A percentile compares a stretch with the other conserved stretches of the same genome.
These are phyloP conservation scores for Albophoma yamanashiensis DNA, from an alignment of 2,329 filamentous ascomycete genomes.

Conservation along the genomic window DNA sequence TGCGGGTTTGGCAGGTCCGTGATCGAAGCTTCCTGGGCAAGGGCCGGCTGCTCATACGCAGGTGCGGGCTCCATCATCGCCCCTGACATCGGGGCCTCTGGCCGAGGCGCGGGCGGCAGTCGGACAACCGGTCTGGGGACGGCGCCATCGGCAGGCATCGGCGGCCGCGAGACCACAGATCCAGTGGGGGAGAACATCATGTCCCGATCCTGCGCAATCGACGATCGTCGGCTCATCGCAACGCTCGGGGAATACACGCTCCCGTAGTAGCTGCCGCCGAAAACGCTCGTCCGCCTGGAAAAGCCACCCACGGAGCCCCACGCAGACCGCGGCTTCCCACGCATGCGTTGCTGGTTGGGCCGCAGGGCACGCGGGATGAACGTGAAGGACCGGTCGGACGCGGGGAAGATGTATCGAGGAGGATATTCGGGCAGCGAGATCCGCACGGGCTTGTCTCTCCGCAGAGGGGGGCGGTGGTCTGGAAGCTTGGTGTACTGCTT, in stretches of 20 bases:
- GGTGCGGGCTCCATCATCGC: constrained; percentile 8
- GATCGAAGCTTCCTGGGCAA: constrained; percentile 24
- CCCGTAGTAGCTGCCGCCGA: constrained; percentile 57
- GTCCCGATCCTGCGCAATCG: constrained; percentile 56
- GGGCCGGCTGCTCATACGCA: constrained; percentile 7
- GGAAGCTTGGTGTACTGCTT: constrained; percentile 91
- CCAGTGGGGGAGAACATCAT: constrained; percentile 70
- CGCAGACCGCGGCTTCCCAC: constrained; percentile 61
- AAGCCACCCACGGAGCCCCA: constrained; percentile 56
- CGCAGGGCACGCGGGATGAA: constrained; percentile 92
- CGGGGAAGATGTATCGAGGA: constrained; percentile 84
- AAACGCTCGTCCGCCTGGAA: constrained; percentile 76
- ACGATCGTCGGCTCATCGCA: constrained; percentile 81
- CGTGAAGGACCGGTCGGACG: constrained; percentile 85
- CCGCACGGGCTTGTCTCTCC: constrained; percentile 91
- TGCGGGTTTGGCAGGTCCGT: constrained; percentile 47
- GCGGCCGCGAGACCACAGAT: constrained; percentile 61
- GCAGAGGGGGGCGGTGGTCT: constrained; percentile 85
- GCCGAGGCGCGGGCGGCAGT: constrained; percentile 53
- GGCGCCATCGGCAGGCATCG: constrained; percentile 47
- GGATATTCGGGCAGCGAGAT: constrained; percentile 75
- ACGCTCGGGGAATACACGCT: constrained; percentile 80
- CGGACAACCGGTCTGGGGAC: constrained; percentile 65
- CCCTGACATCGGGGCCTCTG: constrained; percentile 13
- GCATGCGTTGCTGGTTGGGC: constrained; percentile 75